Percentiles rank a stretch among this genome's conserved stretches.
These are phyloP conservation scores for Moesziomyces globuligerus DNA, from an alignment of 1,284 basidiomycete species.

Conservation along the genomic window DNA sequence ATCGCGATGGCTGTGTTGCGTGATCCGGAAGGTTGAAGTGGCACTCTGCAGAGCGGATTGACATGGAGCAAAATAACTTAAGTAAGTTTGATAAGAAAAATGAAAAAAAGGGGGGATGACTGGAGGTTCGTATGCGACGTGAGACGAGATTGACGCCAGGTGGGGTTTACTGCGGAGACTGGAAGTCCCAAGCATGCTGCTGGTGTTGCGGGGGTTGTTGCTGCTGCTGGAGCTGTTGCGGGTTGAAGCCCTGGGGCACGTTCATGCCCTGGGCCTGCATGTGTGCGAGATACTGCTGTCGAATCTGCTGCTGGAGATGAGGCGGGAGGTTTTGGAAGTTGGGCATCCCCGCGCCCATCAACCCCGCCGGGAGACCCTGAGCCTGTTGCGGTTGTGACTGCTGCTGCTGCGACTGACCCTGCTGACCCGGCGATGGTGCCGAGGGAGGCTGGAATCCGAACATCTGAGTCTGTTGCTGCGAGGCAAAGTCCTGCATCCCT, in stretches of 20 bases:
- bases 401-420: slow-evolving; percentile 14
- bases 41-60: no score
- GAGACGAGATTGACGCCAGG: no score
- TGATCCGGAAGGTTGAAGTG: no score
- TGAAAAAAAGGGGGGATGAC: no score
- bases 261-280: slow-evolving; percentile 22
- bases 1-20: no score
- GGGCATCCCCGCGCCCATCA: slow-evolving; percentile 22
- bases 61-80: no score
- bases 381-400: slow-evolving; percentile 15
- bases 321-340: slow-evolving; percentile 46
- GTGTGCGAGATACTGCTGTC: slow-evolving; percentile 48
- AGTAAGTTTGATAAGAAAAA: background rate
- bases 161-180: slow-evolving; percentile 26
- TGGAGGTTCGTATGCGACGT: no score
- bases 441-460: slow-evolving; percentile 27
- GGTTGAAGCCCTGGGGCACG: slow-evolving; percentile 11
- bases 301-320: slow-evolving; percentile 46
- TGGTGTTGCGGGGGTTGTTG: slow-evolving; percentile 14
- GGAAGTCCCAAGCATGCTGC: slow-evolving; percentile 34
- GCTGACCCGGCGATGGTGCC: slow-evolving; percentile 13
- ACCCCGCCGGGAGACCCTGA: slow-evolving; percentile 16
- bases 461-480: slow-evolving; percentile 15
- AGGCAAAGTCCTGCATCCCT: slow-evolving; percentile 14
- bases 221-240: slow-evolving; percentile 12